Evolutionary conservation across 2,329 filamentous ascomycete genomes (phyloP), one percentile per base, ranked within the genome.

Genomic region (Trichoderma sp.): DNA sequence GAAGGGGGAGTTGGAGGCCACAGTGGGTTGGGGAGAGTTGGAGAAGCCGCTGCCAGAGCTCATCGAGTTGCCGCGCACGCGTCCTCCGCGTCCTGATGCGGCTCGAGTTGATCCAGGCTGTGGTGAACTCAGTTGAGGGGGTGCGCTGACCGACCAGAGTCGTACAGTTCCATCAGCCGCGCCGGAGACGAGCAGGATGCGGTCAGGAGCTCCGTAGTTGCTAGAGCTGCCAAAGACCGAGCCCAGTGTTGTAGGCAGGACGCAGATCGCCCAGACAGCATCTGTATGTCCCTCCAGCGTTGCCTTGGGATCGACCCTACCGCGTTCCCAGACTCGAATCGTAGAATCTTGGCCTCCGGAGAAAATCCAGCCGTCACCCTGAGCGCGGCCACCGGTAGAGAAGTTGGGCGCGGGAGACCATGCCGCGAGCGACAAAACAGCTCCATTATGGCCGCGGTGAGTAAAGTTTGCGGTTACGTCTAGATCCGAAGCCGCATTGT

Each of bases 311-410:
- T 98, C 96, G 36, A 99, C 94, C 61, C 95, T 87, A 32, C 95
- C 95, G 65, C 95, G 90, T 81, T 99, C 95, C 96, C 96, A 99
- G 0, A 99, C 94, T 34, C 95, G 90, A 47, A 99, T 91, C 7
- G 94, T 97, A 21, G 93, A 90, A 81, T 99, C 96, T 80, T 98
- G 94, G 4, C 96, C 96, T 73, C 96, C 96, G 6, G 95, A 98
- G 82, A 99, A 99, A 75, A 99, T 95, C 96, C 96, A 99, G 32
- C 96, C 96, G 77, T 98, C 96, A 36, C 95, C 95, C 76, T 92
- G 90, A 8, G 93, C 93, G 74, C 95, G 90, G 7, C 95, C 94
- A 43, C 95, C 93, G 21, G 94, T 97, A 8, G 93, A 92, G 80
- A 98, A 97, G 78, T 93, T 96, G 30, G 93, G 93, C 2, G 93